Evolutionary conservation across 2,329 filamentous ascomycete species (phyloP).

Genomic region (Colletotrichum eleusines): DNA sequence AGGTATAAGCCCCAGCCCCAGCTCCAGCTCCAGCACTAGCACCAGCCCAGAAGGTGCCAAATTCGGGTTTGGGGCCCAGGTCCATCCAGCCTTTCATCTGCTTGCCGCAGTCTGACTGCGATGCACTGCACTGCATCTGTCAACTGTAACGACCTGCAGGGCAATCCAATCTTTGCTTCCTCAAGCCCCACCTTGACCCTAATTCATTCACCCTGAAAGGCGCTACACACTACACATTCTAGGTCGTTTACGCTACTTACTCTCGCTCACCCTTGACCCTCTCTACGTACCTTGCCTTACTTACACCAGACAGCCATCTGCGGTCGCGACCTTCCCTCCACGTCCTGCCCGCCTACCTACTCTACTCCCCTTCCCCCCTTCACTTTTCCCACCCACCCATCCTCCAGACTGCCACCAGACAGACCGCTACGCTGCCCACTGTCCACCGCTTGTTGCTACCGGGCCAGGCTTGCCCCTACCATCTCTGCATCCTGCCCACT

Average conservation of each 20-base stretch:
- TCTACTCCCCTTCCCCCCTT: no score
- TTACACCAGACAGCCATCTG: conserved; percentile 29
- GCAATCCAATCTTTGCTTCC: conserved; percentile 36
- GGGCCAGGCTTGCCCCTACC: no score
- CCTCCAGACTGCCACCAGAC: conserved; percentile 22
- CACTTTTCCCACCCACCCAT: conserved; percentile 18
- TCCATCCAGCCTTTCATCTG: conserved; percentile 5
- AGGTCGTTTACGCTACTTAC: conserved; percentile 13
- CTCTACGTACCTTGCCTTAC: conserved; percentile 13
- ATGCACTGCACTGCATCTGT: conserved; percentile 11
- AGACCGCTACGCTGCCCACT: conserved; percentile 29
- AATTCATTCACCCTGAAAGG: conserved; percentile 27
- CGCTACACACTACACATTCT: conserved; percentile 33
- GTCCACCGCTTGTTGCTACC: no score
- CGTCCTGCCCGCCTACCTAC: conserved; percentile 19
- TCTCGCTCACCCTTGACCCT: background rate
- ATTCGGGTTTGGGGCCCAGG: background rate
- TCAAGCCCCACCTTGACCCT: conserved; percentile 35
- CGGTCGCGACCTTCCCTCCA: conserved; percentile 17
- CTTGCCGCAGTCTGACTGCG: background rate
- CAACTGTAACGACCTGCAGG: conserved; percentile 37
- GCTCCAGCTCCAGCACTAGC: conserved; percentile 1
- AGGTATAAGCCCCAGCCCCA: background rate
- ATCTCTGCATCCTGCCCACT: conserved; percentile 1
- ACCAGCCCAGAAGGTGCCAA: background rate